Percentiles rank a stretch among this genome's conserved stretches.
Conservation (phyloP, 768 basidiomycete genomes). For the Floccularia luteovirens region DNA sequence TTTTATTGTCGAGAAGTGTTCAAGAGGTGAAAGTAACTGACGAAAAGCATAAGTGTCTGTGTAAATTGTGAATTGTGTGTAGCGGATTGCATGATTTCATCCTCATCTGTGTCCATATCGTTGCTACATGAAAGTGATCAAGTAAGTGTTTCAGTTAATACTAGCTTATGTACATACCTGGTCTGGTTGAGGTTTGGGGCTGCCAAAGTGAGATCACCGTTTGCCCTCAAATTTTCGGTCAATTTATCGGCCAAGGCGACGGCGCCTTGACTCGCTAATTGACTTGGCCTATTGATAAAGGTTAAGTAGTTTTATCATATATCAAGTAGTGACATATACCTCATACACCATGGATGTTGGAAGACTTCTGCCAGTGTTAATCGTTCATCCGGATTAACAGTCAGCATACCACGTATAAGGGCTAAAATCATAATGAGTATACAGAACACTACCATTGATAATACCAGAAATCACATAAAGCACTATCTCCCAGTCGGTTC, state of each 20-base stretch:
- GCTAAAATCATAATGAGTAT: constrained; percentile 30
- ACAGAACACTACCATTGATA: not conserved
- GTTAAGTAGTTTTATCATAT: constrained; percentile 3
- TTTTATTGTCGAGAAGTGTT: not conserved
- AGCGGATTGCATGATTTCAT: constrained; percentile 51
- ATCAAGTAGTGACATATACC: constrained; percentile 29
- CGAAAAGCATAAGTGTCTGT: constrained; percentile 74
- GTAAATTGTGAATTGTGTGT: constrained; percentile 67
- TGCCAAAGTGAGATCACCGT: constrained; percentile 72
- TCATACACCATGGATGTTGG: constrained; percentile 67
- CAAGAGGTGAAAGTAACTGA: constrained; percentile 26
- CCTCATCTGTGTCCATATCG: constrained; percentile 45
- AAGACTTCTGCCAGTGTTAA: constrained; percentile 46
- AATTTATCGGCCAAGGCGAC: constrained; percentile 61
- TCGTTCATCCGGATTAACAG: constrained; percentile 60
- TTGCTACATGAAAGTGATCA: constrained; percentile 7
- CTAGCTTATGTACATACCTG: constrained; percentile 17
- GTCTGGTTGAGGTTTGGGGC: constrained; percentile 37
- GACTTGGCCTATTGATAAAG: constrained; percentile 47
- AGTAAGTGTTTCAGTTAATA: not conserved
- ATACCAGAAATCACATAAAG: constrained; percentile 48
- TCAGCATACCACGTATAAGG: constrained; percentile 67
- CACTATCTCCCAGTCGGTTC: constrained; percentile 50
- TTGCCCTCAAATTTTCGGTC: constrained; percentile 55
- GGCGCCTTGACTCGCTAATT: constrained; percentile 46